A percentile compares a stretch with the other conserved stretches of the same genome.
These are phyloP conservation scores for Abrus precatorius DNA, from an alignment of 306 rosid species.

Conservation along the genomic window DNA sequence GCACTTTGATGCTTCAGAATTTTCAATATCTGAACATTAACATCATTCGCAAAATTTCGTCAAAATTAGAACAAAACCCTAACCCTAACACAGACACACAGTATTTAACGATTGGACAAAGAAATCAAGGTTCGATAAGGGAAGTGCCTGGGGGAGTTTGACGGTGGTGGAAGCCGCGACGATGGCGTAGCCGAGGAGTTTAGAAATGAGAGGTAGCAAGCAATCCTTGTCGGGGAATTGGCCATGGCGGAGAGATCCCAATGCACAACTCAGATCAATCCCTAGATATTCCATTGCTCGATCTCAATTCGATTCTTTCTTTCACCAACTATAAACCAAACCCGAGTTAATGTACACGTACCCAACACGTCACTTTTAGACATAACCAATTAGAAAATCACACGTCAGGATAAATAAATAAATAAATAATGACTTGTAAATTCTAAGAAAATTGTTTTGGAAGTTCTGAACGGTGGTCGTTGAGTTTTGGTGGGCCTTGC, in stretches of 20 bases:
- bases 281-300: conserved; percentile 55
- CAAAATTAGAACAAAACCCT: background rate
- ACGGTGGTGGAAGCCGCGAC: conserved; percentile 99
- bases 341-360: no score
- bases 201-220: conserved; percentile 92
- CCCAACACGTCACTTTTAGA: no score
- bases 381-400: no score
- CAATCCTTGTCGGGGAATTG: conserved; percentile 87
- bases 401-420: no score
- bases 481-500: no score
- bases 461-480: no score
- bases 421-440: no score
- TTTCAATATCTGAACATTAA: conserved; percentile 72
- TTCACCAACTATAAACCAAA: background rate
- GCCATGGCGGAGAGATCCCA: conserved; percentile 76
- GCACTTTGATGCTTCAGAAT: conserved; percentile 78
- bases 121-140: background rate
- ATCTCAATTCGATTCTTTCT: background rate
- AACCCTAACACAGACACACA: background rate
- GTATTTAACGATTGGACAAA: background rate
- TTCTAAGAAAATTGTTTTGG: no score
- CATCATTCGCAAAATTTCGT: background rate
- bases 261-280: conserved; percentile 70
- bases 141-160: conserved; percentile 89
- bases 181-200: conserved; percentile 94